These are phyloP conservation scores for Choanephora cucurbitarum DNA, from an alignment of 371 early-diverging fungal species.

Conservation along the genomic window DNA sequence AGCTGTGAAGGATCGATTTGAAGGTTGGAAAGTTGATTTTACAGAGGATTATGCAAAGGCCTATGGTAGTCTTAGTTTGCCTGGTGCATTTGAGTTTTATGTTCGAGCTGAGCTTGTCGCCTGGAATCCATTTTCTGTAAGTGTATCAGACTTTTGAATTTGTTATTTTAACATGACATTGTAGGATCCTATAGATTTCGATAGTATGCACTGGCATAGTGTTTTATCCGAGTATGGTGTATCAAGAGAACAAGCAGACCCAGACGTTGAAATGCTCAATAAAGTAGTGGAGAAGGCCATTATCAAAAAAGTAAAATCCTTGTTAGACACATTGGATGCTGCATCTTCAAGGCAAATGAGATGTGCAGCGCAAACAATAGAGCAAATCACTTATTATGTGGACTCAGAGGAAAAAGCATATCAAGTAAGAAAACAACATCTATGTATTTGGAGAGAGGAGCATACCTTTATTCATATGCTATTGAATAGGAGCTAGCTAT, in stretches of 20 bases:
- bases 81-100: slow-evolving; percentile 71
- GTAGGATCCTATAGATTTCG: slow-evolving; percentile 45
- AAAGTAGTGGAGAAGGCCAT: slow-evolving; percentile 57
- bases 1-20: slow-evolving; percentile 60
- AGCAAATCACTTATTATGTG: slow-evolving; percentile 51
- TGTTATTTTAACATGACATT: too few species aligned
- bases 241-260: slow-evolving; percentile 50
- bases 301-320: slow-evolving; percentile 33
- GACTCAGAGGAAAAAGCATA: slow-evolving; percentile 42
- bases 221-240: slow-evolving; percentile 50
- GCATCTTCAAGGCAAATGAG: slow-evolving; percentile 42
- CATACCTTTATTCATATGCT: too few species aligned
- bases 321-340: slow-evolving; percentile 37
- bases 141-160: neutral
- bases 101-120: slow-evolving; percentile 64
- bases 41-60: slow-evolving; percentile 70
- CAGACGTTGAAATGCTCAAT: slow-evolving; percentile 57
- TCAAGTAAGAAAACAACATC: too few species aligned
- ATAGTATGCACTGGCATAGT: slow-evolving; percentile 59
- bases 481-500: slow-evolving; percentile 27
- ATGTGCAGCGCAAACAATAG: slow-evolving; percentile 34
- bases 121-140: slow-evolving; percentile 62
- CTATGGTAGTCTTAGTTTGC: slow-evolving; percentile 68
- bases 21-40: slow-evolving; percentile 65
- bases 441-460: too few species aligned